A percentile compares a stretch with the other conserved stretches of the same genome.
Evolutionary conservation across 805 yeast genomes (phyloP).

Genomic region (Lipomyces orientalis): DNA sequence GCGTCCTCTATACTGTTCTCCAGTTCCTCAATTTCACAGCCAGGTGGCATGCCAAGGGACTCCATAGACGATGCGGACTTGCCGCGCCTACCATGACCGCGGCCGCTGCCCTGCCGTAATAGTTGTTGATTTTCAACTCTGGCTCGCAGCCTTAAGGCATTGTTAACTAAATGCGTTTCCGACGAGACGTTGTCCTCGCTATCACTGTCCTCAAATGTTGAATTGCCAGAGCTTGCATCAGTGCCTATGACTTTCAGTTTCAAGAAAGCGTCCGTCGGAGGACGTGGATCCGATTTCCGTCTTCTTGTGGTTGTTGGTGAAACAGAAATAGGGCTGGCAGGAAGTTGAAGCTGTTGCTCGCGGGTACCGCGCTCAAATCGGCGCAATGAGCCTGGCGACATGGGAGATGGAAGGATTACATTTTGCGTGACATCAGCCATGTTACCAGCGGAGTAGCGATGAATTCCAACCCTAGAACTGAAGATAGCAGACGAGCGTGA

Average conservation of each 20-base stretch:
- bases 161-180: neutral
- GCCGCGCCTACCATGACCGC: neutral
- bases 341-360: neutral
- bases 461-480: neutral
- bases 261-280: neutral
- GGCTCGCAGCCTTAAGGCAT: slow-evolving; percentile 4
- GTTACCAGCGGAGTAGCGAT: slow-evolving; percentile 1
- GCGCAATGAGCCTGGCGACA: neutral
- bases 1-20: neutral
- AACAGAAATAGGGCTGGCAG: neutral
- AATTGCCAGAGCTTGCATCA: neutral
- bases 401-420: neutral
- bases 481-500: neutral
- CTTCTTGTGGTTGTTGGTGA: neutral
- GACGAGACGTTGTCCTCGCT: neutral
- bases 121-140: slow-evolving; percentile 1
- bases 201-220: neutral
- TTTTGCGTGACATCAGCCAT: neutral
- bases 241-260: neutral
- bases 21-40: neutral
- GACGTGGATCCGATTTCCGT: slow-evolving; percentile 2
- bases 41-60: neutral
- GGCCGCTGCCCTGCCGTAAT: neutral
- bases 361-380: neutral
- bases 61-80: neutral